A percentile compares a stretch with the other conserved stretches of the same genome.
Conservation (phyloP, 2,329 filamentous ascomycete genomes). For the Phaeophleospora eucalypticola region DNA sequence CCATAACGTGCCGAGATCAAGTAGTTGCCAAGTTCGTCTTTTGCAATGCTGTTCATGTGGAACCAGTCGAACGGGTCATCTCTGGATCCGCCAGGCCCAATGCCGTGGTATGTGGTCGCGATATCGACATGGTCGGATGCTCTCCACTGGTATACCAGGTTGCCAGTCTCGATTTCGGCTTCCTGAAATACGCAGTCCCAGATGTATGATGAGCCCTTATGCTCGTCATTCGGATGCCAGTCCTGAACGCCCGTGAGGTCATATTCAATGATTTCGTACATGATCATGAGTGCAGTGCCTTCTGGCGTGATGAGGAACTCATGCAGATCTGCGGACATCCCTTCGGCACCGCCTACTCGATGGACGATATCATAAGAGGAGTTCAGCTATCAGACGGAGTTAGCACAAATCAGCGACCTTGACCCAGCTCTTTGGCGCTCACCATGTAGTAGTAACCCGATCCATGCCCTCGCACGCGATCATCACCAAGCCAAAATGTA, state of each 20-base stretch:
- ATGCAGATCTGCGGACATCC: constrained; percentile 39
- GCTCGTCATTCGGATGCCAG: constrained; percentile 17
- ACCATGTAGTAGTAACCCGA: constrained; percentile 34
- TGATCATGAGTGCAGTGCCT: constrained; percentile 42
- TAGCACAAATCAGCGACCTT: constrained; percentile 8
- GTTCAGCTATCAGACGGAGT: constrained; percentile 27
- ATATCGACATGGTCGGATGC: constrained; percentile 43
- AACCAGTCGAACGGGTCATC: constrained; percentile 50
- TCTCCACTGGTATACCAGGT: constrained; percentile 46
- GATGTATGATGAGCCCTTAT: constrained; percentile 27
- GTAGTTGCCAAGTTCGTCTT: constrained; percentile 45
- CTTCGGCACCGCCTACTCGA: constrained; percentile 37
- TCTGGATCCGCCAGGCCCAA: constrained; percentile 38
- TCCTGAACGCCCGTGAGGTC: constrained; percentile 23
- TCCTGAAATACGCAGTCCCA: constrained; percentile 46
- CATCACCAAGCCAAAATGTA: constrained; percentile 39
- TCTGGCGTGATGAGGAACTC: constrained; percentile 43
- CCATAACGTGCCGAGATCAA: constrained; percentile 44
- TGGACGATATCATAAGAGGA: constrained; percentile 38
- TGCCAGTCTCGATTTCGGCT: constrained; percentile 42
- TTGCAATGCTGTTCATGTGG: constrained; percentile 51
- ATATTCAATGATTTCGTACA: constrained; percentile 34
- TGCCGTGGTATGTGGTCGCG: constrained; percentile 31
- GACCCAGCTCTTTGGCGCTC: too few relatives aligned
- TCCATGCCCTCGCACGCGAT: constrained; percentile 34